phyloP scores from a whole-genome alignment of 257 asterid species.

The Solanum virginianum region DNA sequence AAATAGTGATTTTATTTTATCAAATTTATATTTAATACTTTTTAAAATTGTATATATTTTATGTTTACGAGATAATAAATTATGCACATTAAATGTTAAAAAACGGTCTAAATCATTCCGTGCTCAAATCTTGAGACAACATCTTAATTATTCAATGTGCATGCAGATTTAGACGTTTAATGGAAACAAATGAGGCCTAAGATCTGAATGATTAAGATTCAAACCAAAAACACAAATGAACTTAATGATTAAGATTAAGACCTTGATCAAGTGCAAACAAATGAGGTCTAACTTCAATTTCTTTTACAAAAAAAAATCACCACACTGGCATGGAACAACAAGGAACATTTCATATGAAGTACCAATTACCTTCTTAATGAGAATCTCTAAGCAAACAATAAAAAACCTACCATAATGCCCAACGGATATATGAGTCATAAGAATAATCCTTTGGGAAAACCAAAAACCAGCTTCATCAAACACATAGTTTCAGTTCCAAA shows the following conservation, averaged over 20 bases:
- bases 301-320: neutral
- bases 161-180: neutral
- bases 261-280: too few species aligned
- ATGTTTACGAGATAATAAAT: neutral
- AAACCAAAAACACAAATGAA: neutral
- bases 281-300: neutral
- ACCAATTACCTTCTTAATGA: neutral
- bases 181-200: neutral
- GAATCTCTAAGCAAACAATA: neutral
- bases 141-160: neutral
- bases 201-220: neutral
- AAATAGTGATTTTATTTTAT: too few species aligned
- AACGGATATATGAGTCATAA: neutral
- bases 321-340: neutral
- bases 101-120: neutral
- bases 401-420: neutral
- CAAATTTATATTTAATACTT: too few species aligned
- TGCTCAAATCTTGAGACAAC: neutral
- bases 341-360: neutral
- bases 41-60: too few species aligned
- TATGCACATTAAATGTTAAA: neutral
- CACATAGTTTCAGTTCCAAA: neutral
- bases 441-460: neutral
- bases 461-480: neutral
- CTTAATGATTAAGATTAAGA: too few species aligned